Percentiles rank a stretch among this genome's conserved stretches.
These are phyloP conservation scores for Alloteropsis semialata DNA, from an alignment of 176 grass and related monocot genomes.

Conservation along the genomic window DNA sequence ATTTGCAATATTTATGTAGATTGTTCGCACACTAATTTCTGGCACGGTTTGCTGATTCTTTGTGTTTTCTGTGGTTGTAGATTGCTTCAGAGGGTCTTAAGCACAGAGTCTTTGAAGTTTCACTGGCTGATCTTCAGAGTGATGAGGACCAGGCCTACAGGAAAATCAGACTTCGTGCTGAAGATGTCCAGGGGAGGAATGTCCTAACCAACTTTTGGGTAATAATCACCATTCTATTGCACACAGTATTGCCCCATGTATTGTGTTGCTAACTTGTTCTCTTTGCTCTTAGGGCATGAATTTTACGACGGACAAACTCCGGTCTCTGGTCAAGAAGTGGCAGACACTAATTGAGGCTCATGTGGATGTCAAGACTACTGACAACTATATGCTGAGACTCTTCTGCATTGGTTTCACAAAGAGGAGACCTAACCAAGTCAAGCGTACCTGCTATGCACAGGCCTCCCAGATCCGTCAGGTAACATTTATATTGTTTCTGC, in stretches of 20 bases:
- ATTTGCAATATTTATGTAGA: not conserved
- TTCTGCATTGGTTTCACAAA: constrained; percentile 95
- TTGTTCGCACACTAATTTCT: not conserved
- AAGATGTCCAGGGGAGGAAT: constrained; percentile 79
- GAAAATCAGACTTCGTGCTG: constrained; percentile 76
- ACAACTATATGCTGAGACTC: constrained; percentile 72
- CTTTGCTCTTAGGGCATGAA: constrained; percentile 53
- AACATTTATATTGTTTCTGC: not conserved
- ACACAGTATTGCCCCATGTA: not conserved
- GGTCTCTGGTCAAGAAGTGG: constrained; percentile 85
- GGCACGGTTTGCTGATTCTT: not conserved
- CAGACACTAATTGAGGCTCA: constrained; percentile 89
- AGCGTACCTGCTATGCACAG: constrained; percentile 93
- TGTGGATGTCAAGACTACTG: constrained; percentile 90
- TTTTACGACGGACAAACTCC: constrained; percentile 78
- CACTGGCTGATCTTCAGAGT: constrained; percentile 73
- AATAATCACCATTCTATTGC: not conserved
- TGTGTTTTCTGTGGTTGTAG: constrained; percentile 28
- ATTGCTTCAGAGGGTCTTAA: constrained; percentile 92
- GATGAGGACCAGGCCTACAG: constrained; percentile 91
- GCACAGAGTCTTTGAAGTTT: constrained; percentile 87
- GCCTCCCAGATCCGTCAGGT: constrained; percentile 90
- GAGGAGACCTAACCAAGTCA: constrained; percentile 81
- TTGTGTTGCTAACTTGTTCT: not conserved
- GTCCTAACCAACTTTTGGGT: constrained; percentile 96